Conservation (phyloP, 2,329 filamentous ascomycete genomes). For the Emergomyces pasteurianus region DNA sequence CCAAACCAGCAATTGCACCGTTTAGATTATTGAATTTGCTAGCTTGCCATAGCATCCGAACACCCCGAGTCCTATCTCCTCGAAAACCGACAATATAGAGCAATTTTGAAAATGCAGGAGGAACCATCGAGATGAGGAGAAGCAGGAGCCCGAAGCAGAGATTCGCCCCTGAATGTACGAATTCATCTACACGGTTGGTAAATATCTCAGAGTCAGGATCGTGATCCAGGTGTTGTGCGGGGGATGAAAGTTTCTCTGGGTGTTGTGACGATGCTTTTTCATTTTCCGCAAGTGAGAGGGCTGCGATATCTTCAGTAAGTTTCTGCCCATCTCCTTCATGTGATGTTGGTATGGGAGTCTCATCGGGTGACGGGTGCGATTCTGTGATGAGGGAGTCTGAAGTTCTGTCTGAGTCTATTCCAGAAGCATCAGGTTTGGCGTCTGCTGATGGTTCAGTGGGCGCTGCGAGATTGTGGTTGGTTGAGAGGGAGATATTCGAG, state of each 20-base stretch:
- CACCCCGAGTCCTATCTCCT: slow-evolving; percentile 71
- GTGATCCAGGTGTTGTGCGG: slow-evolving; percentile 12
- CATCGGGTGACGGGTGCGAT: not conserved
- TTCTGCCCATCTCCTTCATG: not conserved
- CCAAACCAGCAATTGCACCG: slow-evolving; percentile 75
- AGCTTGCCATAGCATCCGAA: slow-evolving; percentile 82
- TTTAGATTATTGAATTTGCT: slow-evolving; percentile 80
- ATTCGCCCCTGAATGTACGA: slow-evolving; percentile 78
- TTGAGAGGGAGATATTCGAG: slow-evolving; percentile 9
- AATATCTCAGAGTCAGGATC: slow-evolving; percentile 53
- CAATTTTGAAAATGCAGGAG: slow-evolving; percentile 77
- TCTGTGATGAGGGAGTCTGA: not conserved
- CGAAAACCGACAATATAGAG: slow-evolving; percentile 82
- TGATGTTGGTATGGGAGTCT: not conserved
- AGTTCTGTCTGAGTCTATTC: not conserved
- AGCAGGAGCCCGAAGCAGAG: slow-evolving; percentile 83
- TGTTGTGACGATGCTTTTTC: not conserved
- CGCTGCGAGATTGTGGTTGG: slow-evolving; percentile 4
- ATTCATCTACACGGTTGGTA: slow-evolving; percentile 66
- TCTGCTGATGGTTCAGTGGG: not conserved
- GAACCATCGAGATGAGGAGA: slow-evolving; percentile 82
- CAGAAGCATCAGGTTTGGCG: not conserved
- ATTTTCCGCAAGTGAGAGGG: not conserved
- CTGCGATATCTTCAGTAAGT: not conserved
- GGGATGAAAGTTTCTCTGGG: not conserved